These are phyloP conservation scores for Arachis hypogaea DNA, from an alignment of 306 rosid genomes.

Conservation along the genomic window DNA sequence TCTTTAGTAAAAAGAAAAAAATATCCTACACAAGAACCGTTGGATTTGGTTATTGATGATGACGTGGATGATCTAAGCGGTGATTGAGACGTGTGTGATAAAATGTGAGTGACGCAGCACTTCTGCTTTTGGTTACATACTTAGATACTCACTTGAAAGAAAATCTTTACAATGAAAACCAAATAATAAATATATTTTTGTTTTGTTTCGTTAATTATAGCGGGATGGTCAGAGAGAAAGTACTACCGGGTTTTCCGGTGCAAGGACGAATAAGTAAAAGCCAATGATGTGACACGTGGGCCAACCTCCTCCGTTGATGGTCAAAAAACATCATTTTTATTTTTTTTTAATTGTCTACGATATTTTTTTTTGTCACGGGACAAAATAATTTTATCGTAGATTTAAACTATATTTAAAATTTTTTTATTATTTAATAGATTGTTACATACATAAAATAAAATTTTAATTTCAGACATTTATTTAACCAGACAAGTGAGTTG, in stretches of 20 bases:
- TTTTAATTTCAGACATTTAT: too few relatives aligned
- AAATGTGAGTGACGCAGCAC: conserved; percentile 30
- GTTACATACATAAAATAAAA: too few relatives aligned
- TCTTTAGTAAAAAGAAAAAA: too few relatives aligned
- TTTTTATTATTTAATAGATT: too few relatives aligned
- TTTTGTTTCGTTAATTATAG: conserved; percentile 27
- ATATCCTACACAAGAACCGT: conserved; percentile 6
- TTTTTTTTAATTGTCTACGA: too few relatives aligned
- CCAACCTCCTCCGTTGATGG: conserved; percentile 31
- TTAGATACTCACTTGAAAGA: conserved; percentile 32
- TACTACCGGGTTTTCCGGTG: conserved; percentile 84
- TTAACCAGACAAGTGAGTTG: too few relatives aligned
- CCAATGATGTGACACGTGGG: conserved; percentile 57
- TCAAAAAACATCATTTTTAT: neutral
- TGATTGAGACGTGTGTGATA: conserved; percentile 18
- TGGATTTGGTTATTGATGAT: neutral
- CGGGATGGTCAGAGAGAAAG: conserved; percentile 54
- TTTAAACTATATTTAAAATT: too few relatives aligned
- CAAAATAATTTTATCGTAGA: too few relatives aligned
- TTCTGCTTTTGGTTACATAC: neutral
- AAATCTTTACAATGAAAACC: conserved; percentile 23
- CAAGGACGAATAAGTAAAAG: conserved; percentile 71
- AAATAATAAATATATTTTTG: neutral
- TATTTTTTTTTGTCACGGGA: too few relatives aligned
- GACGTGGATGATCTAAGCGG: neutral